Base-by-base conservation (phyloP, 352 stramenopile species). In the Globisporangium nagaii region DNA sequence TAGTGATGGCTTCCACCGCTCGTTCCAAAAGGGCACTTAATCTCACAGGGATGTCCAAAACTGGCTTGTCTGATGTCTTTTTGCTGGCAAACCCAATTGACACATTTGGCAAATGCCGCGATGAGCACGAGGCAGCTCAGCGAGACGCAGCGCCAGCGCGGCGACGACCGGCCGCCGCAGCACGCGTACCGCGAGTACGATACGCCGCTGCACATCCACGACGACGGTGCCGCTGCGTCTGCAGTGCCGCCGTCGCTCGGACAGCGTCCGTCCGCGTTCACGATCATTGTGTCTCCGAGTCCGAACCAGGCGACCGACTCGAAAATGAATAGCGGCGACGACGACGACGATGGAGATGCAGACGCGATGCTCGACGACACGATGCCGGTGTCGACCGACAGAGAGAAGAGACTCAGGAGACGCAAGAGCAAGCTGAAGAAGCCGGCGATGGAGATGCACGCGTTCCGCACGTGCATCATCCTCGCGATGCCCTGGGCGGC, bases 401-500 rank as follows among this genome's bases (percentile, higher is more conserved):
- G 36, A 15, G 12, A 15, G n/a, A 40, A 30, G 12, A 47, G n/a
- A n/a, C n/a, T n/a, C n/a, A 35, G 6, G 28, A 24, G 15, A 46
- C n/a, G 20, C 20, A 32, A 12, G 41, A 51, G 5, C 19, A 25
- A 37, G 13, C 4, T 15, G 22, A 52, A 36, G 13, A 47, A 41
- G 20, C 27, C 28, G 22, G 20, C 28, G 10, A 32, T 39, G 25
- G 56, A 68, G 36, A 41, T 68, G 56, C 55, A 57, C 37, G 43
- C 68, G 13, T 73, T 83, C 51, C 59, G 65, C 53, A 87, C 75
- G 36, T 88, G 81, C 51, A 70, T 90, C 9, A 75, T 92, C 28
- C 63, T 92, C 8, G 76, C 70, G 39, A 79, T 89, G 71, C 81
- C 81, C 3, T 92, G 79, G 79, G 70, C 72, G 25, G 79, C 79